A percentile compares a stretch with the other conserved stretches of the same genome.
Evolutionary conservation across 2,329 filamentous ascomycete species (phyloP).

Genomic region (Keithomyces neogunnii): DNA sequence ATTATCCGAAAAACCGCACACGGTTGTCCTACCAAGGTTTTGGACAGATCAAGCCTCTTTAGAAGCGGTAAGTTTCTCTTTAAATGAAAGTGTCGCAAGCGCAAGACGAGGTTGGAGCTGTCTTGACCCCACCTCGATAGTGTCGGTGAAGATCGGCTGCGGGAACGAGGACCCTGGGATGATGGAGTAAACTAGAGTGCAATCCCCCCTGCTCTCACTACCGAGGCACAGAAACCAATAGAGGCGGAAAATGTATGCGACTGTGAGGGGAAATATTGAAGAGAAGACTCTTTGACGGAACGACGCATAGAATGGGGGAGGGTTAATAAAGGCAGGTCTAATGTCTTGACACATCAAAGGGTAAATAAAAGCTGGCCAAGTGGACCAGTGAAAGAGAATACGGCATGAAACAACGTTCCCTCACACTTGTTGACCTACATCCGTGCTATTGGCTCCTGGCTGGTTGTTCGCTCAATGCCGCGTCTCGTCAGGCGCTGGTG

Average conservation of each 20-base stretch:
- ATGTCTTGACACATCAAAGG: neutral
- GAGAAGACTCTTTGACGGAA: neutral
- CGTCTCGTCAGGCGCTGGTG: conserved; percentile 1
- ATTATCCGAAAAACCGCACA: neutral
- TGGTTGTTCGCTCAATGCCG: neutral
- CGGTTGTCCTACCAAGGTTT: no score
- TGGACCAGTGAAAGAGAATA: neutral
- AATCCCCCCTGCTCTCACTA: conserved; percentile 7
- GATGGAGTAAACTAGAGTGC: conserved; percentile 4
- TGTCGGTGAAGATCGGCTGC: conserved; percentile 12
- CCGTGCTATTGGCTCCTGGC: neutral
- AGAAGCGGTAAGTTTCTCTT: no score
- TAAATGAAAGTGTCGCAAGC: neutral
- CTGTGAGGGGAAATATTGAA: neutral
- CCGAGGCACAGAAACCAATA: conserved; percentile 5
- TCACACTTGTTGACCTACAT: neutral
- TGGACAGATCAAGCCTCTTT: no score
- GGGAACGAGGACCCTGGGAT: conserved; percentile 1
- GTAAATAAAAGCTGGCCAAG: neutral
- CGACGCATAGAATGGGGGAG: neutral
- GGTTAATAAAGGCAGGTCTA: neutral
- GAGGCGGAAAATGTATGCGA: neutral
- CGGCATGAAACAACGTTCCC: neutral
- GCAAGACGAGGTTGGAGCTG: neutral
- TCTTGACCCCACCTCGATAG: conserved; percentile 5